phyloP scores from a whole-genome alignment of 129 eudicot species.

The Escallonia herrerae region DNA sequence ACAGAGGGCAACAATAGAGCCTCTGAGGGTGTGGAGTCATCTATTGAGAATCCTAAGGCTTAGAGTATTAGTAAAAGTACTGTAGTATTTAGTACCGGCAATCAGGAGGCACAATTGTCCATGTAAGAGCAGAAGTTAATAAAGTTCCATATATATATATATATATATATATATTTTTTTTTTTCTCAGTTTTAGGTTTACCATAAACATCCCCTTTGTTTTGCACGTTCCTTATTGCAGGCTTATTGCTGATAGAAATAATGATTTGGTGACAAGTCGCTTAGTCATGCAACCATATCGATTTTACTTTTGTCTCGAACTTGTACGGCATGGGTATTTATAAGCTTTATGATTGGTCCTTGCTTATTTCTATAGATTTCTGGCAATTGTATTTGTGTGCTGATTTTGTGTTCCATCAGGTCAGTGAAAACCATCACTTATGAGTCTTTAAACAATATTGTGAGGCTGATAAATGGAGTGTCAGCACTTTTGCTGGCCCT shows the following conservation, averaged over 20 bases:
- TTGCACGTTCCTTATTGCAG: background rate
- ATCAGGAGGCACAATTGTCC: background rate
- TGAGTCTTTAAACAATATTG: slow-evolving; percentile 72
- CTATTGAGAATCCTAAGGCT: too few relatives aligned
- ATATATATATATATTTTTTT: too few relatives aligned
- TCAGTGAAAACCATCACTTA: slow-evolving; percentile 87
- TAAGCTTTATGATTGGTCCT: background rate
- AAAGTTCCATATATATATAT: background rate
- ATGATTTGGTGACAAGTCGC: too few relatives aligned
- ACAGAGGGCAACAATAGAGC: too few relatives aligned
- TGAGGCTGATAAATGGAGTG: slow-evolving; percentile 76
- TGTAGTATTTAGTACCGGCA: too few relatives aligned
- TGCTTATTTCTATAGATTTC: background rate
- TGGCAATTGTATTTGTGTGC: background rate
- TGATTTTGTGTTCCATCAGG: slow-evolving; percentile 30
- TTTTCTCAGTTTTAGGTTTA: background rate
- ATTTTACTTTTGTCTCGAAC: background rate
- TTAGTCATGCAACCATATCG: too few relatives aligned
- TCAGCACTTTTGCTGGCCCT: slow-evolving; percentile 74
- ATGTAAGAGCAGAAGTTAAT: background rate
- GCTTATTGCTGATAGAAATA: too few relatives aligned
- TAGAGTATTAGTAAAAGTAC: too few relatives aligned
- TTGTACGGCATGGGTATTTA: background rate
- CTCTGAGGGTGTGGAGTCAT: too few relatives aligned
- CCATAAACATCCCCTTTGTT: background rate